Base-by-base conservation (phyloP, 2,329 filamentous ascomycete species). In the Apiospora rasikravindrae region DNA sequence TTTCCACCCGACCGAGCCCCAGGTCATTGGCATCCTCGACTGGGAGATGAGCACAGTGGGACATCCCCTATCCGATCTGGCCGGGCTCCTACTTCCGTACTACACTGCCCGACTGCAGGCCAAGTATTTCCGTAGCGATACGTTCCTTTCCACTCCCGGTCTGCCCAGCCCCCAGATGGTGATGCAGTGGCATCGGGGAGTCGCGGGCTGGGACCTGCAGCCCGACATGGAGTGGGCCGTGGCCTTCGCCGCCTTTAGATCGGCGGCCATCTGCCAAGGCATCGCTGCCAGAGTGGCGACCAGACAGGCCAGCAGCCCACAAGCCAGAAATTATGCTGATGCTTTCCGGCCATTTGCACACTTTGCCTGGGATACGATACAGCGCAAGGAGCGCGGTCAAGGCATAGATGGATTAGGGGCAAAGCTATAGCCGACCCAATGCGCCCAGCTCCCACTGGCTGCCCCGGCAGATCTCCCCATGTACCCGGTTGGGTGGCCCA, bases 11-110 rank as follows among this genome's bases (percentile, higher is more conserved):
- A 95, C 93, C 0, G 93, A 96, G 81, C 67, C 67, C 42, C 22
- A 22, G 19, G 95, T 98, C 13, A 95, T 98, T 82, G 96, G 57
- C 4, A 95, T 98, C 71, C 84, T 98, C 5, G 96, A 99, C 84
- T 98, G 96, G 96, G 96, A 98, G 85, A 97, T 99, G 94, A 95
- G 94, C 45, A 98, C 96, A 0, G 92, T 98, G 71, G 96, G 96
- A n/a, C 96, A 99, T 81, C 96, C 96, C 0, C 88, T 98, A 33
- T 96, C 93, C 6, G 96, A 98, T 81, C 86, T 98, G 57, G 91
- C 92, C 81, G 98, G 98, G 82, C 86, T 98, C 24, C 81, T 91
- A 29, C 84, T 84, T 4, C 87, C 87, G 6, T 88, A 84, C 76
- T 76, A 85, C 81, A 82, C 80, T 40, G 82, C 81, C 42, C 70